These are phyloP conservation scores for Leishmania lainsoni DNA, from an alignment of 208 protist species.

Conservation along the genomic window DNA sequence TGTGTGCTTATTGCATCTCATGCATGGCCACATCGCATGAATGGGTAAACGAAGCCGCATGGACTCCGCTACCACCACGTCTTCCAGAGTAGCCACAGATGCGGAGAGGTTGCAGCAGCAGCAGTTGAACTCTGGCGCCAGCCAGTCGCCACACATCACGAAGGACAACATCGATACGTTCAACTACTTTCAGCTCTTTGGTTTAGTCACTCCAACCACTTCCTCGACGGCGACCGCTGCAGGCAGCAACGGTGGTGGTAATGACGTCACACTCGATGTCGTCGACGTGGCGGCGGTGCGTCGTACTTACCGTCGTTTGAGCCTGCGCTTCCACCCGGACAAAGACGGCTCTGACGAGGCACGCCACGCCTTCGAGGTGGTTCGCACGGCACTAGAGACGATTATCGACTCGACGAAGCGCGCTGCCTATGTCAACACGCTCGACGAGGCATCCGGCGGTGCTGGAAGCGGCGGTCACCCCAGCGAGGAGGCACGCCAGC, in stretches of 20 bases:
- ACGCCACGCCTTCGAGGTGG: conserved; percentile 60
- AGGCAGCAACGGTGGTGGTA: not conserved
- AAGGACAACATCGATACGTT: conserved; percentile 60
- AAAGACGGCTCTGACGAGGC: conserved; percentile 77
- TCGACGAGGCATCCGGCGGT: conserved; percentile 2
- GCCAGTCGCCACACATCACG: conserved; percentile 32
- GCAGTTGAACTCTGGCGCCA: not conserved
- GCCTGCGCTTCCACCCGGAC: conserved; percentile 84
- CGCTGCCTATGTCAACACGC: conserved; percentile 38
- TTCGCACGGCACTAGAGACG: conserved; percentile 67
- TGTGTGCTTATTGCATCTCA: not conserved
- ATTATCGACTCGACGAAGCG: conserved; percentile 52
- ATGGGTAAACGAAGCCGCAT: not conserved
- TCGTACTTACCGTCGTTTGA: conserved; percentile 68
- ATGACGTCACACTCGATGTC: not conserved
- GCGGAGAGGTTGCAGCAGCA: not conserved
- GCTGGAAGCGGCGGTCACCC: not conserved
- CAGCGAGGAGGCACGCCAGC: conserved; percentile 19
- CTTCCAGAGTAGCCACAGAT: not conserved
- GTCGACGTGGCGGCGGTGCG: conserved; percentile 30
- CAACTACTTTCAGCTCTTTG: conserved; percentile 74
- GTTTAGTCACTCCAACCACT: conserved; percentile 15
- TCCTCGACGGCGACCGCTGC: not conserved
- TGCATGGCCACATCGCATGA: not conserved
- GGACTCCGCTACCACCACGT: not conserved